Conservation (phyloP, 306 rosid species). For the Alnus glutinosa region DNA sequence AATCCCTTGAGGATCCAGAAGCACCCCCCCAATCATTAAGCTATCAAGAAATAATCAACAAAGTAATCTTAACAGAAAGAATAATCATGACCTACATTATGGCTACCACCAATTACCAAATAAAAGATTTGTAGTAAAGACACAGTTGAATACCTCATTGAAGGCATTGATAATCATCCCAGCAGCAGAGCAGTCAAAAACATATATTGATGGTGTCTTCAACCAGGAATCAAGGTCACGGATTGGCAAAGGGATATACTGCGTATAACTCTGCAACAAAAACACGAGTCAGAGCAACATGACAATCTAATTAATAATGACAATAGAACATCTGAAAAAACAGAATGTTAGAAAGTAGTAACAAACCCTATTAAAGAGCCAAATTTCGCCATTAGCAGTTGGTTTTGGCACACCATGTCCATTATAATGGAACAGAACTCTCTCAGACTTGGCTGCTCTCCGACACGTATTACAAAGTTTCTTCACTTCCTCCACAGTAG, state of each 20-base stretch:
- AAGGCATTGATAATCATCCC: slow-evolving; percentile 85
- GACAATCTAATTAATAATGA: neutral
- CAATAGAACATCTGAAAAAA: slow-evolving; percentile 7
- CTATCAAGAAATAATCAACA: slow-evolving; percentile 48
- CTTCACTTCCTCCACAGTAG: slow-evolving; percentile 95
- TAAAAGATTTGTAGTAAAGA: slow-evolving; percentile 8
- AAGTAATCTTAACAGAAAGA: slow-evolving; percentile 22
- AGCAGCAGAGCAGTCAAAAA: slow-evolving; percentile 97
- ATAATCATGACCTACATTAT: slow-evolving; percentile 12
- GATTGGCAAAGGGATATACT: slow-evolving; percentile 90
- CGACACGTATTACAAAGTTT: slow-evolving; percentile 95
- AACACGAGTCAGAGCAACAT: slow-evolving; percentile 23
- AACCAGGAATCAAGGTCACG: slow-evolving; percentile 95
- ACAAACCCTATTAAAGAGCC: slow-evolving; percentile 96
- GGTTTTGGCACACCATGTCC: slow-evolving; percentile 99
- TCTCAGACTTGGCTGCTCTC: slow-evolving; percentile 76
- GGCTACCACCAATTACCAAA: neutral
- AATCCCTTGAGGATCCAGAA: slow-evolving; percentile 81
- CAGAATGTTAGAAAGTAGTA: slow-evolving; percentile 14
- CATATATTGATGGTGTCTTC: slow-evolving; percentile 98
- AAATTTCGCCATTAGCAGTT: slow-evolving; percentile 93
- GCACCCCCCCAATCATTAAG: slow-evolving; percentile 71
- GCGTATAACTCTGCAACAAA: slow-evolving; percentile 87
- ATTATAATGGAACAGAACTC: slow-evolving; percentile 96
- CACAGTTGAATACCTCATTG: slow-evolving; percentile 58